Evolutionary conservation across 352 stramenopile species (phyloP).

Genomic region (Pythium dissimile): DNA sequence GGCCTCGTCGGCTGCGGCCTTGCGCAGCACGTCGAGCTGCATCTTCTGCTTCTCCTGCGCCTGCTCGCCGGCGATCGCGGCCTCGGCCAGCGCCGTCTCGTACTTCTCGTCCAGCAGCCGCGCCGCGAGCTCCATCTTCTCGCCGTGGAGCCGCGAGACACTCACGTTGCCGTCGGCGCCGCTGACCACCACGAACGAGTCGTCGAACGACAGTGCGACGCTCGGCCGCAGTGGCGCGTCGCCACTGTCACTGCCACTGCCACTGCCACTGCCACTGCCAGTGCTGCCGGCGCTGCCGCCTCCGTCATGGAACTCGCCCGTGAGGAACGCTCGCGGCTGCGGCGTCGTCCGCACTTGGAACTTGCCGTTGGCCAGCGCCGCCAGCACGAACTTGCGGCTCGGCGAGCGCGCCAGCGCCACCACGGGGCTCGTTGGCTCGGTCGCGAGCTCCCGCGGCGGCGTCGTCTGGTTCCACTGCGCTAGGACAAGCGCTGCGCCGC

Average conservation of each 20-base stretch:
- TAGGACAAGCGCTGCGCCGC: slow-evolving; percentile 31
- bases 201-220: slow-evolving; percentile 77
- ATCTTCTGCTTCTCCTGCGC: slow-evolving; percentile 53
- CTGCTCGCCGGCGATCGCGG: slow-evolving; percentile 47
- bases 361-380: slow-evolving; percentile 71
- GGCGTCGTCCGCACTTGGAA: slow-evolving; percentile 62
- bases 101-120: slow-evolving; percentile 32
- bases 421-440: slow-evolving; percentile 30
- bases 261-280: too few relatives aligned
- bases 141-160: slow-evolving; percentile 53
- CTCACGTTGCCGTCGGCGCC: slow-evolving; percentile 79
- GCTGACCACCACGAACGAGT: slow-evolving; percentile 68
- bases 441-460: slow-evolving; percentile 42
- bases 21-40: slow-evolving; percentile 42
- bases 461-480: slow-evolving; percentile 27
- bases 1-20: slow-evolving; percentile 36
- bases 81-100: slow-evolving; percentile 39
- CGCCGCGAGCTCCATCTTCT: slow-evolving; percentile 47
- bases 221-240: slow-evolving; percentile 10
- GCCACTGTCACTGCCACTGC: not conserved
- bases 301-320: slow-evolving; percentile 79
- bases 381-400: slow-evolving; percentile 70
- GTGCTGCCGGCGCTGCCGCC: too few relatives aligned
- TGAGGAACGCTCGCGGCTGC: slow-evolving; percentile 63
- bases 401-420: slow-evolving; percentile 38